Percentiles rank a stretch among this genome's conserved stretches.
Evolutionary conservation across 139 green algal genomes (phyloP).

Genomic region (Zygnema cylindricum): DNA sequence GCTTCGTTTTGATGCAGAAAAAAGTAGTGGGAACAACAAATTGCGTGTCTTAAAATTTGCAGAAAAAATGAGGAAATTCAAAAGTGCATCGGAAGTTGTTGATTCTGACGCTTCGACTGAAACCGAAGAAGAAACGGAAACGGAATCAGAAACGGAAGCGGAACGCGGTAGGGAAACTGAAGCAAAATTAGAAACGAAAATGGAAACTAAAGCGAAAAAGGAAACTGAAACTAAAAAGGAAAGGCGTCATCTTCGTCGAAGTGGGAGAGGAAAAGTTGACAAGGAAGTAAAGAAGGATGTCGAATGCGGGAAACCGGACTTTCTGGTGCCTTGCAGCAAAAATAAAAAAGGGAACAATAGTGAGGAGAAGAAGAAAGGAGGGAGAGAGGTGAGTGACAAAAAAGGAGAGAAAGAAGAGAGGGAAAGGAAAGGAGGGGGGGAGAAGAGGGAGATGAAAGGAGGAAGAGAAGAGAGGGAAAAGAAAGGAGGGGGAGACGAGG

Average conservation of each 20-base stretch:
- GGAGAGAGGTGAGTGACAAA: not conserved
- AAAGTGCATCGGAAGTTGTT: not conserved
- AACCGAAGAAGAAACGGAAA: not conserved
- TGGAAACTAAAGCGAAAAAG: too few relatives aligned
- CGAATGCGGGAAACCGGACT: too few relatives aligned
- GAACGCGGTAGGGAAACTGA: not conserved
- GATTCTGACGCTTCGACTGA: not conserved
- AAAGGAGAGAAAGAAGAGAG: not conserved
- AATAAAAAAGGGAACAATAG: not conserved
- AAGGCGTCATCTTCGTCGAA: too few relatives aligned
- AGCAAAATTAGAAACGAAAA: not conserved
- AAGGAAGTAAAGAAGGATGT: too few relatives aligned
- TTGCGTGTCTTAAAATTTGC: not conserved
- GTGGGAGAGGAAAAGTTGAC: too few relatives aligned
- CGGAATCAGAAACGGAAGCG: not conserved
- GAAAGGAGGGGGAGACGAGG: not conserved
- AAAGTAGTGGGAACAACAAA: too few relatives aligned
- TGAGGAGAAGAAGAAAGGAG: not conserved
- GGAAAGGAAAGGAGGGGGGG: not conserved
- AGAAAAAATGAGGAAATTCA: not conserved
- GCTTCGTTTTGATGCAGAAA: too few relatives aligned
- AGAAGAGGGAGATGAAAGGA: not conserved
- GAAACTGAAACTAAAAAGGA: too few relatives aligned
- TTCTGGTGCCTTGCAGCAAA: not conserved
- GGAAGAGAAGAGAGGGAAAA: not conserved